Evolutionary conservation across 345 rosid species (phyloP).

Genomic region (Rhizophora apiculata): DNA sequence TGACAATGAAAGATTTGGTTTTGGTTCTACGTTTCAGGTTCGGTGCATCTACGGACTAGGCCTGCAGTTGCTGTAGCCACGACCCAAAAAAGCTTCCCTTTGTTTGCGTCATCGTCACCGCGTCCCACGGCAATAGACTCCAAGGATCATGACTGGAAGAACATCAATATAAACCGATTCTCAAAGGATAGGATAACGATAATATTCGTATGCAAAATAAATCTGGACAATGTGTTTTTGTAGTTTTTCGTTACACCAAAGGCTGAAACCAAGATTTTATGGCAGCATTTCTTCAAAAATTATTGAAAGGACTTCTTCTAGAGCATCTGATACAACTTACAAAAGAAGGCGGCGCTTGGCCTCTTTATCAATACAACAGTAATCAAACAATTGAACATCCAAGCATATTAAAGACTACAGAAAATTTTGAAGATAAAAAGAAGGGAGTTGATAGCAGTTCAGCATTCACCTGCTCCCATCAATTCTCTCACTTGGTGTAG

Average conservation of each 20-base stretch:
- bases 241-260: not conserved
- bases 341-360: slow-evolving; percentile 10
- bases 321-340: slow-evolving; percentile 21
- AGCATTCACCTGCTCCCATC: not conserved
- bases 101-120: not conserved
- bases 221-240: too few relatives aligned
- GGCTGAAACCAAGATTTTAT: not conserved
- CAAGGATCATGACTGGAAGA: too few relatives aligned
- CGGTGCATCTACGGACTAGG: not conserved
- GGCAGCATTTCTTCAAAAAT: slow-evolving; percentile 13
- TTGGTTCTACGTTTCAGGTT: not conserved
- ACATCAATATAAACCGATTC: not conserved
- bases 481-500: slow-evolving; percentile 70
- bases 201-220: not conserved
- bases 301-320: slow-evolving; percentile 10
- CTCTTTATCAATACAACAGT: slow-evolving; percentile 17
- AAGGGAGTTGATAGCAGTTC: slow-evolving; percentile 5
- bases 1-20: not conserved
- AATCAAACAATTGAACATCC: slow-evolving; percentile 22
- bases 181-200: not conserved
- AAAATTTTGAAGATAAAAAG: slow-evolving; percentile 3
- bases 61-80: not conserved
- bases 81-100: not conserved
- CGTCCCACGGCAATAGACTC: too few relatives aligned
- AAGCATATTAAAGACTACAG: slow-evolving; percentile 17